Conservation (phyloP, 331 rosid species). For the Spiraea crenata region DNA sequence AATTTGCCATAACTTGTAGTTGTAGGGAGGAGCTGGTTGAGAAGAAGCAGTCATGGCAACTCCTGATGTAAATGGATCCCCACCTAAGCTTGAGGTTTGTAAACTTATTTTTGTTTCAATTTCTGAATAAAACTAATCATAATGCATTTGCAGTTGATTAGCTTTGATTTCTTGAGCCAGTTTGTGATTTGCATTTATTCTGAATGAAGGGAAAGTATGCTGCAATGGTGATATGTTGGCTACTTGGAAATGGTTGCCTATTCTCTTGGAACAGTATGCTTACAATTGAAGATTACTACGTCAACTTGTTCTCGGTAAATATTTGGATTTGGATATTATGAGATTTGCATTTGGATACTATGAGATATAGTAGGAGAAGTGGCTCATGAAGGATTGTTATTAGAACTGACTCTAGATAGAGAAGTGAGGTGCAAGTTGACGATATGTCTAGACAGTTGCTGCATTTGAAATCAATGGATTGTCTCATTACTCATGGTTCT, state of each 20-base stretch:
- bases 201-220: slow-evolving; percentile 53
- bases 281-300: slow-evolving; percentile 79
- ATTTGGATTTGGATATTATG: too few relatives aligned
- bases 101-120: neutral
- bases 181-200: slow-evolving; percentile 14
- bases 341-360: too few relatives aligned
- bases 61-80: slow-evolving; percentile 30
- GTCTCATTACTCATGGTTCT: neutral
- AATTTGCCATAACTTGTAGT: too few relatives aligned
- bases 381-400: too few relatives aligned
- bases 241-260: slow-evolving; percentile 91
- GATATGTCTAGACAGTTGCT: neutral
- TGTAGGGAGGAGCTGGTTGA: neutral
- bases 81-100: slow-evolving; percentile 56
- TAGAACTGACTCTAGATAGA: too few relatives aligned
- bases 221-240: slow-evolving; percentile 66
- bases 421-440: neutral
- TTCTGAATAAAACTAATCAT: too few relatives aligned
- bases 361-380: too few relatives aligned
- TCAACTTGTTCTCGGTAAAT: slow-evolving; percentile 73
- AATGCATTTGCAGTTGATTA: neutral
- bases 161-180: neutral
- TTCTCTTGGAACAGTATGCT: slow-evolving; percentile 94
- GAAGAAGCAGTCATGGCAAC: slow-evolving; percentile 28
- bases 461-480: neutral